Conservation (phyloP, 371 early-diverging fungal genomes). For the Mortierella sp. region DNA sequence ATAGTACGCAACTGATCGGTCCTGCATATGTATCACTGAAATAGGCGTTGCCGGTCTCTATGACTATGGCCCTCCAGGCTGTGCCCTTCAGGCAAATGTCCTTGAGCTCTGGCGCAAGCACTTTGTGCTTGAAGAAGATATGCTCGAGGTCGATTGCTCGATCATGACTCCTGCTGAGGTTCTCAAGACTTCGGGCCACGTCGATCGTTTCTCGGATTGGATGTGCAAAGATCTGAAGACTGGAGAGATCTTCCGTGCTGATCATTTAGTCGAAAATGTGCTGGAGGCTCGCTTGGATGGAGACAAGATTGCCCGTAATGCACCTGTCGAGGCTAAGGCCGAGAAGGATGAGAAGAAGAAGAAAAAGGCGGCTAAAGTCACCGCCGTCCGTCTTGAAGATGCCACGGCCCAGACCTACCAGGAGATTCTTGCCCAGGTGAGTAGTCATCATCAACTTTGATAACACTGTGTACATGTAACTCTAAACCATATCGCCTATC, state of each 20-base stretch:
- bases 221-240: constrained; percentile 96
- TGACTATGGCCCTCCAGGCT: constrained; percentile 98
- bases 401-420: constrained; percentile 78
- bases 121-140: constrained; percentile 98
- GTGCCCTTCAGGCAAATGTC: constrained; percentile 96
- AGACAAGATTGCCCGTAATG: constrained; percentile 77
- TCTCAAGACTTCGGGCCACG: constrained; percentile 99
- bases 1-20: not conserved
- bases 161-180: constrained; percentile 98
- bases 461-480: too few relatives aligned
- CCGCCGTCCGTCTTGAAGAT: constrained; percentile 75
- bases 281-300: constrained; percentile 89
- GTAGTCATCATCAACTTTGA: not conserved
- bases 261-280: constrained; percentile 97
- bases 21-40: not conserved
- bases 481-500: too few relatives aligned
- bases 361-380: constrained; percentile 79
- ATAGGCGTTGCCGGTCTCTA: constrained; percentile 97
- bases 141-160: constrained; percentile 99
- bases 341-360: constrained; percentile 70
- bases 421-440: constrained; percentile 86
- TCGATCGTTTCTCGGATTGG: constrained; percentile 99
- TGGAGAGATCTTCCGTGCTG: constrained; percentile 98
- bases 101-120: constrained; percentile 94
- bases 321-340: constrained; percentile 60